phyloP scores from a whole-genome alignment of 768 basidiomycete species.

The Boletus fagicola region DNA sequence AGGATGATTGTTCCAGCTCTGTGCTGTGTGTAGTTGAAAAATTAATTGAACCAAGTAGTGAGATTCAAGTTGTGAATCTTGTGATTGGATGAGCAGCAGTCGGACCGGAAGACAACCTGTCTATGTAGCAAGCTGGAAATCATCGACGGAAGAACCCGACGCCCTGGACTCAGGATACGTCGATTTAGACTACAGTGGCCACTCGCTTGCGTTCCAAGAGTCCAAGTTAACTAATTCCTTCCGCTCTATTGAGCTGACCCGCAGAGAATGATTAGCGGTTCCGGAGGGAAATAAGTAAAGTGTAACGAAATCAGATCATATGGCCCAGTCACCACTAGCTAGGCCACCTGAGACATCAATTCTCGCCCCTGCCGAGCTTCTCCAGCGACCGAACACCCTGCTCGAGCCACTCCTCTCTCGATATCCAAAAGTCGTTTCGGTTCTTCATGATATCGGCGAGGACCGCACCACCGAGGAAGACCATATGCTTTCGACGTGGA shows the following conservation, averaged over 20 bases:
- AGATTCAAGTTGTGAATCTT: no score
- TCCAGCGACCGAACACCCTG: constrained; percentile 80
- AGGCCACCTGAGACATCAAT: constrained; percentile 15
- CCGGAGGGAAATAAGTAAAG: not conserved
- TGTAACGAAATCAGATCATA: not conserved
- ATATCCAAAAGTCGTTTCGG: constrained; percentile 93
- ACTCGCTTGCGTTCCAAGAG: not conserved
- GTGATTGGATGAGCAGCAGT: no score
- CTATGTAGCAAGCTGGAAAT: no score
- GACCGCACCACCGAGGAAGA: constrained; percentile 98
- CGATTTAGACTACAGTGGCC: not conserved
- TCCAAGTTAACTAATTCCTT: not conserved
- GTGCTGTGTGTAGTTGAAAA: no score
- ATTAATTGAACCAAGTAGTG: no score
- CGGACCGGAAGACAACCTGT: no score
- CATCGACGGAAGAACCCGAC: no score
- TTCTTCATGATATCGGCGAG: constrained; percentile 98
- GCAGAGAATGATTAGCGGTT: not conserved
- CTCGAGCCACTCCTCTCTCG: constrained; percentile 93
- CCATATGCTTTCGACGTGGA: constrained; percentile 98
- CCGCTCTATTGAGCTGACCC: not conserved
- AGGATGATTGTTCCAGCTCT: no score
- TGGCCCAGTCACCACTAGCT: not conserved
- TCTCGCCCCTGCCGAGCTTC: constrained; percentile 77
- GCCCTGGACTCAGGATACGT: no score